Conservation (phyloP, 768 basidiomycete genomes). For the Boletus reticulatus region DNA sequence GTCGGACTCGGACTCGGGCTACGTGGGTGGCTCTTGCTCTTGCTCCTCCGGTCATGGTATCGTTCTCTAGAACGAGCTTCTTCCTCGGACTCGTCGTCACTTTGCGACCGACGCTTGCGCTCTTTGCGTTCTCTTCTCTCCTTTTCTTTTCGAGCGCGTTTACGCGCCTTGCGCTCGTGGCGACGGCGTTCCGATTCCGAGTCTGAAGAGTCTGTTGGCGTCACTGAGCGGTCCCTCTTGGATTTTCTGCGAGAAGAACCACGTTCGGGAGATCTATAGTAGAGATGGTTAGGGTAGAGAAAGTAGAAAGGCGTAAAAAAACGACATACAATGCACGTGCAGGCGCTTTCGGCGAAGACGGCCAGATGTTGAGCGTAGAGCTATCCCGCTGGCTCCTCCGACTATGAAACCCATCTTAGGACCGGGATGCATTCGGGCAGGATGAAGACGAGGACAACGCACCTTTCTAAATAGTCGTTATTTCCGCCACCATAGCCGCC, state of each 20-base stretch:
- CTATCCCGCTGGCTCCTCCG: conserved; percentile 67
- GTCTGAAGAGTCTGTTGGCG: conserved; percentile 43
- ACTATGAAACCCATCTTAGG: conserved; percentile 36
- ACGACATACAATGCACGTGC: conserved; percentile 52
- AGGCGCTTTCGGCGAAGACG: conserved; percentile 72
- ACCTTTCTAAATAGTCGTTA: conserved; percentile 70
- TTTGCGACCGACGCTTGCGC: conserved; percentile 36
- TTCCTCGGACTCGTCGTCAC: conserved; percentile 36
- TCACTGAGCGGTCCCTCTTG: conserved; percentile 52
- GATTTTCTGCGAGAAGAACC: conserved; percentile 53
- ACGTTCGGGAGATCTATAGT: conserved; percentile 54
- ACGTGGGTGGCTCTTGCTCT: conserved; percentile 34
- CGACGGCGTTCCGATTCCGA: conserved; percentile 59
- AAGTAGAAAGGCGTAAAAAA: background rate
- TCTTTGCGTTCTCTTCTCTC: conserved; percentile 40
- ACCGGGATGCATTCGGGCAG: background rate
- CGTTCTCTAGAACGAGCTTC: conserved; percentile 31
- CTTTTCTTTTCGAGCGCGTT: conserved; percentile 49
- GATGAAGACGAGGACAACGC: conserved; percentile 15
- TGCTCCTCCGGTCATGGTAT: conserved; percentile 27
- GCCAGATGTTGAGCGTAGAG: conserved; percentile 69
- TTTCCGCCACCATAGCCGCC: conserved; percentile 33
- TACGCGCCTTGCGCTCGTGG: conserved; percentile 59
- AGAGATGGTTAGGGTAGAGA: background rate
- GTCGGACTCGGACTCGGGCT: conserved; percentile 34